Percentiles rank a stretch among this genome's conserved stretches.
Conservation (phyloP, 331 rosid species). For the Acacia concinna region DNA sequence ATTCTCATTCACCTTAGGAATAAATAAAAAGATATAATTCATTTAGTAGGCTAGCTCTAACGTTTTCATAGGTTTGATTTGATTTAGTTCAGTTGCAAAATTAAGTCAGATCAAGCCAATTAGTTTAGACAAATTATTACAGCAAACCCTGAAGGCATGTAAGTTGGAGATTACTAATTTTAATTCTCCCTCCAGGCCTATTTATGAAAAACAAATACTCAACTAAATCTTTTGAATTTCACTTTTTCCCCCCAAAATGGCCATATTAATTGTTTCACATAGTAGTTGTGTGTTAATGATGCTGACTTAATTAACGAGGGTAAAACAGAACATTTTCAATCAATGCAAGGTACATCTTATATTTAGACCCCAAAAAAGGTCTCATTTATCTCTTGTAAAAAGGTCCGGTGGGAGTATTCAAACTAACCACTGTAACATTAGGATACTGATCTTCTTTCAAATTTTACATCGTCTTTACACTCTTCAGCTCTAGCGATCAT, state of each 20-base stretch:
- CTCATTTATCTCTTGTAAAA: background rate
- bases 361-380: background rate
- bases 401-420: background rate
- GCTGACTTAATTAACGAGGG: background rate
- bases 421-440: background rate
- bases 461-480: constrained; percentile 40
- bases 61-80: background rate
- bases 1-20: background rate
- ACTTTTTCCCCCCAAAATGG: background rate
- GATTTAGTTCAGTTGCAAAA: background rate
- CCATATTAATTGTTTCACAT: background rate
- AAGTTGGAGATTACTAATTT: background rate
- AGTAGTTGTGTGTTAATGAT: background rate
- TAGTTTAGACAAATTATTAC: background rate
- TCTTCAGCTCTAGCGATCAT: constrained; percentile 41
- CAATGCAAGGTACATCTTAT: background rate
- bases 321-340: background rate
- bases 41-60: background rate
- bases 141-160: background rate
- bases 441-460: background rate
- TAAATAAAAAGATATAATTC: background rate
- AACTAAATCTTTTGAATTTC: too few relatives aligned
- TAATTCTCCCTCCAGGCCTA: too few relatives aligned
- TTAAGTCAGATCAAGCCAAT: too few relatives aligned
- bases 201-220: too few relatives aligned